Base-by-base conservation (phyloP, 345 rosid species). In the Aurinia saxatilis region DNA sequence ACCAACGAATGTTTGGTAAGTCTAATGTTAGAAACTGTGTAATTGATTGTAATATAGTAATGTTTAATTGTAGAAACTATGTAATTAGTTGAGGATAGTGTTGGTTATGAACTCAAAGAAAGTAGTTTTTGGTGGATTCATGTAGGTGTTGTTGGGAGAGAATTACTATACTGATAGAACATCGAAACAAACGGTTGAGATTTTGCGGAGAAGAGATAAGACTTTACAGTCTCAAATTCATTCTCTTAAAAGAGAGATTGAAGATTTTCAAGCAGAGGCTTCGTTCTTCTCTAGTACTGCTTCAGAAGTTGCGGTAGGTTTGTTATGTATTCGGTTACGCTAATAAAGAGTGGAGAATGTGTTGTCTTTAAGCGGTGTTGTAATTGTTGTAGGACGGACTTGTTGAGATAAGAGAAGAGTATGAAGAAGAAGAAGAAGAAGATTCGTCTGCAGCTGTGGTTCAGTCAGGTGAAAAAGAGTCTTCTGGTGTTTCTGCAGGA, bases 381-480 rank as follows among this genome's bases (percentile, higher is more conserved):
- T 30, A 6, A 21, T 16, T 63, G 30, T 18, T 45, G 16, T 74
- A 90, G 99, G 97, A 87, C 40, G 99, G 90, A 44, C 79, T 93
- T 66, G 81, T 90, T 63, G 99, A 90, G 84, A 93, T 93, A 65
- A 84, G 80, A 60, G 98, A 92, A 79, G 90, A 90, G 48, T 80
- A 82, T 74, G 79, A 42, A 37, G 88, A 79, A 52, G 75, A 40
- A 38, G 88, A 79, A 56, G 50, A 57, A 7, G 81, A 76, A 62
- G 69, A 5, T 47, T 38, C 15, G 27, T 71, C 81, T 70, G 71
- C 21, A 3, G 17, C 47, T 64, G 16, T 71, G 60, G 6, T 25
- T 42, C 50, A 50, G 17, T 12, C 60, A 10, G 39, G 51, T 39
- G 45, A 4, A 34, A 57, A 64, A 35, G 60, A 64, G 16, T 9